Base-by-base conservation (phyloP, 2,329 filamentous ascomycete species). In the Aspergillus tamarii region DNA sequence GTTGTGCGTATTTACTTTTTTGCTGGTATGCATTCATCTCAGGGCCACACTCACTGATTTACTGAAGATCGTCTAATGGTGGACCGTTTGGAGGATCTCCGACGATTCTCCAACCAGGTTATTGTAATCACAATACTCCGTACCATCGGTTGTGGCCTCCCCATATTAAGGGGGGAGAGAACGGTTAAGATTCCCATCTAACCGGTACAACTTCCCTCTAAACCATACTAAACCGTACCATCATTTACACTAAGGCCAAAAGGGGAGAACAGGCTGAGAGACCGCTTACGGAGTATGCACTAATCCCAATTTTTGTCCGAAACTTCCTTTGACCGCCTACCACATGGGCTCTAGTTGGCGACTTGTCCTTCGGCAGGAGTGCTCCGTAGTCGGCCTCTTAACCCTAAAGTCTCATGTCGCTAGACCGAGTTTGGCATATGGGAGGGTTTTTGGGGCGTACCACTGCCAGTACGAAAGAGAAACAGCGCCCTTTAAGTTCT, bases 111-210 rank as follows among this genome's bases (percentile, higher is more conserved):
- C 52, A 55, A 55, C 30, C 21, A 21, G 30, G 14, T 36, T 55
- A 36, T 28, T 14, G 52, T 55, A 55, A 36, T 55, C n/a, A 39
- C 21, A 39, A 55, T 55, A 26, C 26, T 26, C 26, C 26, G 26
- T 26, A 55, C 52, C 50, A 53, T 19, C 39, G 39, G 39, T n/a
- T 41, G 39, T 19, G 19, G 39, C 16, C 39, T 41, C 39, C 39
- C 21, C 32, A 55, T 55, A 55, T 55, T 55, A 55, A 55, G 52
- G 52, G 52, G 52, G 52, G 34, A 34, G 14, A 52, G 43, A 52
- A 52, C 26, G 23, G 30, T 54, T 34, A 21, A 54, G 14, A 21
- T 32, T 21, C 32, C 50, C 50, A 54, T n/a, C 28, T 34, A 34
- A 23, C 30, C 10, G 16, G 52, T 54, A 21, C 52, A 19, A 46